Evolutionary conservation across 2,329 filamentous ascomycete genomes (phyloP).

Genomic region (Fusarium scirpi): DNA sequence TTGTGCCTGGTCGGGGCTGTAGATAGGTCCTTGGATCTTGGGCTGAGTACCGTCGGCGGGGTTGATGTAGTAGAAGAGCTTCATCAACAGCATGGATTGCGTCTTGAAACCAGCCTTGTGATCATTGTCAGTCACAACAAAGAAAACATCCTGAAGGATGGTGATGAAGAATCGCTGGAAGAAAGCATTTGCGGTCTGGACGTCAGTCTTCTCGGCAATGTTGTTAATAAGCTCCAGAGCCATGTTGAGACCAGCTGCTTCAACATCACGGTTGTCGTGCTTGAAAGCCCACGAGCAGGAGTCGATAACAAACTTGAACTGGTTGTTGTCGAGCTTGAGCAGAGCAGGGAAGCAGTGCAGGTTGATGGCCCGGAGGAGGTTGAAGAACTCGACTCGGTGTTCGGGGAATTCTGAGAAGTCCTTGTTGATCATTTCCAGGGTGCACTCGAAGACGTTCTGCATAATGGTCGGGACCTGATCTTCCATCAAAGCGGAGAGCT

Average conservation of each 20-base stretch:
- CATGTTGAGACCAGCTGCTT: constrained; percentile 97
- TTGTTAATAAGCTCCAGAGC: constrained; percentile 97
- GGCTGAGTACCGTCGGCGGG: constrained; percentile 74
- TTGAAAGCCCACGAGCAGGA: constrained; percentile 99
- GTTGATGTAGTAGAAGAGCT: constrained; percentile 96
- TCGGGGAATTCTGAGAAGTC: constrained; percentile 99
- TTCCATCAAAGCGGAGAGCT: constrained; percentile 96
- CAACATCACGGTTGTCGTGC: constrained; percentile 98
- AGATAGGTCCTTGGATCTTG: constrained; percentile 94
- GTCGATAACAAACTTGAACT: constrained; percentile 99
- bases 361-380: constrained; percentile 94
- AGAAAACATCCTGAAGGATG: constrained; percentile 98
- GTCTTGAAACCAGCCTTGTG: constrained; percentile 99
- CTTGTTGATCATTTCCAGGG: constrained; percentile 99
- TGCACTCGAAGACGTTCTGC: constrained; percentile 99
- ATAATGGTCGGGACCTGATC: constrained; percentile 97
- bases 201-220: constrained; percentile 92
- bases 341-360: constrained; percentile 95
- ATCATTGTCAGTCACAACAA: constrained; percentile 95
- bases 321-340: constrained; percentile 91
- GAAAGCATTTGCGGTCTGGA: constrained; percentile 88
- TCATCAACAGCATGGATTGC: constrained; percentile 90
- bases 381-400: constrained; percentile 99
- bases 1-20: constrained; percentile 84
- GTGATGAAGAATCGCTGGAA: constrained; percentile 98